Evolutionary conservation across 176 grass and related monocot genomes (phyloP), one percentile per base, ranked within the genome.

Genomic region (Oryza longistaminata): DNA sequence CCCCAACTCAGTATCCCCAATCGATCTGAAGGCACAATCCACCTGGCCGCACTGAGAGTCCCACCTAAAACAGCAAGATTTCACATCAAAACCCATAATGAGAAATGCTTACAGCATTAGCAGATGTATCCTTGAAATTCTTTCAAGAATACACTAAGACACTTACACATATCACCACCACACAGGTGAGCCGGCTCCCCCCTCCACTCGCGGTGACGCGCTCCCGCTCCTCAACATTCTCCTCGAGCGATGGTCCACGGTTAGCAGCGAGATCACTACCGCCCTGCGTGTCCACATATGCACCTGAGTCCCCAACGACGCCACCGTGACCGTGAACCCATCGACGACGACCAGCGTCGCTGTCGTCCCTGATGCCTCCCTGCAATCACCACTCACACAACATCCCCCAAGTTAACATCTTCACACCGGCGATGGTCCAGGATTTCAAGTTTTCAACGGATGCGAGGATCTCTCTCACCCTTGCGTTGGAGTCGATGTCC

Each of bases 251-350:
- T 98, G 96, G 83, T 98, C 93, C 14, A 98, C 96, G 9, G 96
- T 95, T 16, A 98, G 91, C 83, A 91, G 85, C 31, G 91, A 92
- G 60, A 98, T 88, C 50, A 92, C 89, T n/a, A 3, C 91, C 91
- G 9, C 91, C 90, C 25, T 90, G 90, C 21, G 91, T 92, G 50
- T 93, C 93, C 50, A 95, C n/a, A 78, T 73, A 98, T 98, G 88
- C 96, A 98, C 62, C 96, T 85, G 96, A 98, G 44, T 98, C 96
- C 10, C 96, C 96, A 6, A 98, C 68, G 96, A 98, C n/a, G 96
- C 91, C 66, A 93, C 96, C 3, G 96, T 98, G 39, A 96, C 93
- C 25, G 91, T 95, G 80, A 90, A 88, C 29, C 88, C 91, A 71
- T 98, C 96, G 13, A 98, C 86, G 27, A 95, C 93, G 29, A 95